Evolutionary conservation across 441 rosid genomes (phyloP).

Genomic region (Jatropha podagrica): DNA sequence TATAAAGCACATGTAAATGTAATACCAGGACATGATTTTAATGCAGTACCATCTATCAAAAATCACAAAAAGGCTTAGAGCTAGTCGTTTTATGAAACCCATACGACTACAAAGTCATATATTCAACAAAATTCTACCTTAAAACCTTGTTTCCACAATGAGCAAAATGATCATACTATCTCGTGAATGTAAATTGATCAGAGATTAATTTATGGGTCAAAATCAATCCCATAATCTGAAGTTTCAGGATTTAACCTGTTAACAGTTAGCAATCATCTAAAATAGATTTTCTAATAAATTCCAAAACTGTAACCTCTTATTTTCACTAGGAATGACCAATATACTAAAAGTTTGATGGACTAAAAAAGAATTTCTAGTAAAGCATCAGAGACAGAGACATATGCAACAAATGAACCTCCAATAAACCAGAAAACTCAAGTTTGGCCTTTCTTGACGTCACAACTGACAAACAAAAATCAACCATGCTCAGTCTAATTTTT

Average conservation of each 20-base stretch:
- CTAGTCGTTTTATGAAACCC: not conserved
- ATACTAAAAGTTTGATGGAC: not conserved
- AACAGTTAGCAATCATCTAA: not conserved
- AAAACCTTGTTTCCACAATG: not conserved
- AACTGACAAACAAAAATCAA: not conserved
- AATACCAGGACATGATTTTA: not conserved
- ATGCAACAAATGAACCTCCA: not conserved
- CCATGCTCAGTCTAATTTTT: not conserved
- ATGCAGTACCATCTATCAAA: not conserved
- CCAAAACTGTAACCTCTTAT: not conserved
- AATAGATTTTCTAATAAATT: not conserved
- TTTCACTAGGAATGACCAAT: not conserved
- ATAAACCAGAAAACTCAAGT: not conserved
- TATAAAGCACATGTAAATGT: not conserved
- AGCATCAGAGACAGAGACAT: not conserved
- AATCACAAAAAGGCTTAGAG: not conserved
- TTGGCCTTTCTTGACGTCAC: not conserved
- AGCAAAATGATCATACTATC: not conserved
- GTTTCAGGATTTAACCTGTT: not conserved
- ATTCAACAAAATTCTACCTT: not conserved
- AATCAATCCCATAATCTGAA: not conserved
- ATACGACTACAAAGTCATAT: not conserved
- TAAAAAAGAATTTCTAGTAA: not conserved
- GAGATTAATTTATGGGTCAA: not conserved
- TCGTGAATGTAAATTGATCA: not conserved